Evolutionary conservation across 345 rosid species (phyloP).

Genomic region (Linum tenue): DNA sequence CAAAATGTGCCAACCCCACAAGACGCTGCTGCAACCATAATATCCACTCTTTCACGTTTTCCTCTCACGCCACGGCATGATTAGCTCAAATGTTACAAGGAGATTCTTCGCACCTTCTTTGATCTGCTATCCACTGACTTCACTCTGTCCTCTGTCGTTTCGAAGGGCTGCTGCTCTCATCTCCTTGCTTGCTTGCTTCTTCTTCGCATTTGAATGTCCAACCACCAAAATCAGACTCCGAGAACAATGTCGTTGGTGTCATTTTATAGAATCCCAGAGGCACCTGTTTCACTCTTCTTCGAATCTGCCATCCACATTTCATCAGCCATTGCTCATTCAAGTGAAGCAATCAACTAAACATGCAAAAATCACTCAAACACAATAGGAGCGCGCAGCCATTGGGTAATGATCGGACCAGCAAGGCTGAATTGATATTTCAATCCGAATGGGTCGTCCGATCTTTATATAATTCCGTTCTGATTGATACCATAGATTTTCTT

Average conservation of each 20-base stretch:
- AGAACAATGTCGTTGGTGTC: constrained; percentile 55
- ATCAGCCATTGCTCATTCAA: neutral
- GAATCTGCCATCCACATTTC: constrained; percentile 32
- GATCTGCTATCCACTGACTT: neutral
- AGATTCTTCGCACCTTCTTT: too few relatives aligned
- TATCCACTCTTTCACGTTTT: too few relatives aligned
- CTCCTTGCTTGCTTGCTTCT: neutral
- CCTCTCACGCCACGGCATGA: too few relatives aligned
- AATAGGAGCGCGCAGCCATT: too few relatives aligned
- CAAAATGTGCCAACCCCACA: too few relatives aligned
- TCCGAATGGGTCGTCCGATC: too few relatives aligned
- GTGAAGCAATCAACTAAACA: too few relatives aligned
- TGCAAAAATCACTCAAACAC: neutral
- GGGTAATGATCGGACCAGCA: neutral
- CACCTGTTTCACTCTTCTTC: constrained; percentile 82
- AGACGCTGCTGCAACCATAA: too few relatives aligned
- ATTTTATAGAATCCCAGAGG: constrained; percentile 70
- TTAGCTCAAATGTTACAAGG: too few relatives aligned
- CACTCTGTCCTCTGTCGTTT: neutral
- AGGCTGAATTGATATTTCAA: neutral
- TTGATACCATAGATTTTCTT: too few relatives aligned
- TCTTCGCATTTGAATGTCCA: constrained; percentile 55
- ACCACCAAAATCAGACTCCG: constrained; percentile 63
- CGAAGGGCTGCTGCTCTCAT: neutral
- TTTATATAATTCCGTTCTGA: too few relatives aligned